These are phyloP conservation scores for Fusarium pseudograminearum DNA, from an alignment of 2,329 filamentous ascomycete species.

Conservation along the genomic window DNA sequence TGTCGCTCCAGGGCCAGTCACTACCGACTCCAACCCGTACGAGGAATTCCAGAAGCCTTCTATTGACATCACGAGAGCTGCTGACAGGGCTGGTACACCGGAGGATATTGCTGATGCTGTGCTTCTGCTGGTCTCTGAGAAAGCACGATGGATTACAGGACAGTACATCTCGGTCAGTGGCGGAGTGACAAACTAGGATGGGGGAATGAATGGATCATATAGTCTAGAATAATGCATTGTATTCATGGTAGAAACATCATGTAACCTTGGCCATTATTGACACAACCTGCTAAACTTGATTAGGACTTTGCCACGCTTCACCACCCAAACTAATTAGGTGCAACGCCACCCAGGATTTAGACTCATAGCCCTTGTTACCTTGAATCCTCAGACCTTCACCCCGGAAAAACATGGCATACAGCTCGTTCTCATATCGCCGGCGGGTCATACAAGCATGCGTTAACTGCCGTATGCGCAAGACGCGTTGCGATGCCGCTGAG, in stretches of 20 bases:
- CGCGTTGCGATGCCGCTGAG: slow-evolving; percentile 48
- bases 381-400: background rate
- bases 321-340: background rate
- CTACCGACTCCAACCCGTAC: slow-evolving; percentile 51
- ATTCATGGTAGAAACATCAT: too few species aligned
- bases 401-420: slow-evolving; percentile 4
- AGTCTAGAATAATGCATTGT: too few species aligned
- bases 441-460: slow-evolving; percentile 46
- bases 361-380: background rate
- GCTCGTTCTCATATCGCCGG: slow-evolving; percentile 18
- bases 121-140: slow-evolving; percentile 20
- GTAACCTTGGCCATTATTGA: background rate
- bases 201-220: too few species aligned
- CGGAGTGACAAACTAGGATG: slow-evolving; percentile 7
- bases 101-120: slow-evolving; percentile 57
- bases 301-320: background rate
- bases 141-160: slow-evolving; percentile 28
- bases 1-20: slow-evolving; percentile 55
- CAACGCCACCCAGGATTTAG: background rate
- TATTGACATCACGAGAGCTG: slow-evolving; percentile 48
- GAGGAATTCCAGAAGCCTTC: slow-evolving; percentile 31
- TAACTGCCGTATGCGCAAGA: slow-evolving; percentile 50
- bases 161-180: slow-evolving; percentile 28
- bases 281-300: background rate
- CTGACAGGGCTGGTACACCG: slow-evolving; percentile 49